Evolutionary conservation across 1,284 basidiomycete species (phyloP), one percentile per base, ranked within the genome.

Genomic region (Ustilago trichophora): DNA sequence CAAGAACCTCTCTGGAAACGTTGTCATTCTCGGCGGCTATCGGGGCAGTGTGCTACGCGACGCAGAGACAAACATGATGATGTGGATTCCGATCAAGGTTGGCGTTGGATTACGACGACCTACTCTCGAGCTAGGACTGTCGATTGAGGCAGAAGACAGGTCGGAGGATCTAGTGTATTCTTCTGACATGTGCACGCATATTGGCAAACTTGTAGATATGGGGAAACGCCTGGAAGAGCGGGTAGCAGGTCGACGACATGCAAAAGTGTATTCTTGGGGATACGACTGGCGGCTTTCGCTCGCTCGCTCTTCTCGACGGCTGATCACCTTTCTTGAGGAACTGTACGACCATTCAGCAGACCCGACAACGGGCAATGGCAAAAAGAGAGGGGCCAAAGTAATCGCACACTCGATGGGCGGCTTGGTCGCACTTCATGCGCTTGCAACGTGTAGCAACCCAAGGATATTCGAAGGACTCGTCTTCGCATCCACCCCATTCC

Each of bases 391-490:
- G 0, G 75, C 82, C 3, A 75, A 76, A 21, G 75, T 82, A 19
- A 59, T 82, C 1, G 80, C 80, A 4, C 82, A 82, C 42, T 78
- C 76, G 3, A 82, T 82, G 82, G 82, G 82, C 18, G 82, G 82
- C 0, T 57, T 82, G 0, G 78, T 82, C 6, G 65, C 74, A 0
- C 67, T 82, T 2, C 79, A 82, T 33, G 81, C 82, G 0, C 53
- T 82, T 4, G 66, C 77, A 1, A 56, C 41, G 9, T 72, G 73
- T 0, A 24, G 15, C 0, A 74, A 82, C 36, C 81, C 81, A 5
- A 65, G 74, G 8, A 59, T 82, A 35, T 77, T 82, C 34, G 69
- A 74, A 19, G 72, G 73, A 2, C 47, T 82, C 38, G 55, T 82
- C 10, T 81, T 81, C 16, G 80, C 76, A 3, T 77, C 75, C 6